Percentiles rank a stretch among this genome's conserved stretches.
phyloP scores from a whole-genome alignment of 257 asterid species.

The Paulownia fortunei region DNA sequence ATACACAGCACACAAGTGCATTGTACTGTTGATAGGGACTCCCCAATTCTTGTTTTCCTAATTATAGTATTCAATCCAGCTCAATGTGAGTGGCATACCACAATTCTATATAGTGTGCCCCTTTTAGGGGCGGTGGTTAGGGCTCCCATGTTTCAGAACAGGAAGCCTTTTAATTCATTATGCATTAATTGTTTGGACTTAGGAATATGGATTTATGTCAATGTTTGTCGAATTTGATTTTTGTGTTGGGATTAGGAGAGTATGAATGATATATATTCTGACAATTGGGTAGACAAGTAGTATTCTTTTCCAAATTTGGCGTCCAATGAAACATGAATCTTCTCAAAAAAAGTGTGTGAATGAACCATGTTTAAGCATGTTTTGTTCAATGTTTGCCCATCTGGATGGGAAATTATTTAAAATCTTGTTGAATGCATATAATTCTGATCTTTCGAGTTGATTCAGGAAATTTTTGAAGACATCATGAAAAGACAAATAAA shows the following conservation, averaged over 20 bases:
- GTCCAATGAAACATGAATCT: slow-evolving; percentile 21
- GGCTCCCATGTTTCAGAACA: slow-evolving; percentile 40
- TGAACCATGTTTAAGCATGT: background rate
- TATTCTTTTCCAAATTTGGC: background rate
- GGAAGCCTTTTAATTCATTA: slow-evolving; percentile 11
- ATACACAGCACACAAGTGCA: slow-evolving; percentile 2
- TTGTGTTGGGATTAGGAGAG: slow-evolving; percentile 33
- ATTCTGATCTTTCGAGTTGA: too few species aligned
- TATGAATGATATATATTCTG: background rate
- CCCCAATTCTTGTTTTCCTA: background rate
- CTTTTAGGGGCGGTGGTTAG: slow-evolving; percentile 32
- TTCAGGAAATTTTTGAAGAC: too few species aligned
- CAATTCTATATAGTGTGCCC: background rate
- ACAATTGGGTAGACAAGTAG: slow-evolving; percentile 2
- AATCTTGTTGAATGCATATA: too few species aligned
- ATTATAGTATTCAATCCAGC: slow-evolving; percentile 49
- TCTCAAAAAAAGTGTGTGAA: background rate
- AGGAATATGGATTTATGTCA: slow-evolving; percentile 23
- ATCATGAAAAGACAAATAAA: too few species aligned
- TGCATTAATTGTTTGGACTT: background rate
- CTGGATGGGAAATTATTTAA: too few species aligned
- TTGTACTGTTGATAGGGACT: background rate
- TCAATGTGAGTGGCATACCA: slow-evolving; percentile 35
- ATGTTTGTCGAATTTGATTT: slow-evolving; percentile 37
- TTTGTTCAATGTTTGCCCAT: background rate